Base-by-base conservation (phyloP, 78 protist genomes). In the Corallochytrium limacisporum region DNA sequence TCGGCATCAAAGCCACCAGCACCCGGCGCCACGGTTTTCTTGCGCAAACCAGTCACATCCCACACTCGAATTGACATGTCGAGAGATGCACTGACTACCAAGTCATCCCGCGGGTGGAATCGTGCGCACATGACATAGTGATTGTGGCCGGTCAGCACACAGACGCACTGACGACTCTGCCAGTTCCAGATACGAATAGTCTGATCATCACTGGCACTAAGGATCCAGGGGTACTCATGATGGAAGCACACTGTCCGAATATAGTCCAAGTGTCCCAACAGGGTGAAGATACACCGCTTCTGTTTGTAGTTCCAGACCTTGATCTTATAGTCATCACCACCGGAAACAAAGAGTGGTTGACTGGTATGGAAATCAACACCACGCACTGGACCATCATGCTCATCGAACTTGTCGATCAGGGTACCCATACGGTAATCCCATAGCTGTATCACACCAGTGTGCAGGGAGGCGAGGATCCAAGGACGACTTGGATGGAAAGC, bases 331-430 rank as follows among this genome's bases (percentile, higher is more conserved):
- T 97, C 99, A 62, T 97, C 99, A 13, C 99, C 99, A 15, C 99
- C 99, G 2, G 96, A 83, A 1, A 86, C 98, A 50, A 97, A 95
- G 35, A 95, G 69, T 54, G 99, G 99, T 83, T 96, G 98, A 1
- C 74, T 42, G 42, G 40, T 7, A 69, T 97, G 99, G 80, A 95
- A 95, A 71, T 86, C 75, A 13, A 97, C 86, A 29, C 97, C 91
- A 31, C 99, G 82, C 26, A 97, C 99, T 13, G 99, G 98, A 76
- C 98, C 98, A 13, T 92, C 96, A 83, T 97, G 99, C 83, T 97
- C 99, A 13, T 88, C 95, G 48, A 89, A 97, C 18, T 79, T 65
- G 29, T 93, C 97, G 22, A 97, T 31, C n/a, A 91, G 79, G 1
- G 93, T 84, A 29, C 91, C 91, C 81, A 91, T 88, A 24, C 96